A percentile compares a stretch with the other conserved stretches of the same genome.
phyloP scores from a whole-genome alignment of 257 asterid species.

The Solanum lignicaule region DNA sequence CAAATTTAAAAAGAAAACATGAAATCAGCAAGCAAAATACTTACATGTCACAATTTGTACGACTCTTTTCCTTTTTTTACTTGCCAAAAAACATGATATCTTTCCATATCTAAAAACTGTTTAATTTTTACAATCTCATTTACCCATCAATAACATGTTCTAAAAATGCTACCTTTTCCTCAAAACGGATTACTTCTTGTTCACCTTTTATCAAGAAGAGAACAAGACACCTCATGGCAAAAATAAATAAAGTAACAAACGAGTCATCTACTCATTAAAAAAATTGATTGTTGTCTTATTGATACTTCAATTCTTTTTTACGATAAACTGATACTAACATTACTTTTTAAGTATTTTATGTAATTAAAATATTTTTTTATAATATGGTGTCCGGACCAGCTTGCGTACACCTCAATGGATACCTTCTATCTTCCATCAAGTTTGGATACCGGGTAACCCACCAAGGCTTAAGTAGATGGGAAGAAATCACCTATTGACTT shows the following conservation, averaged over 20 bases:
- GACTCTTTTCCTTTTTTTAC: not conserved
- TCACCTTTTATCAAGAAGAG: not conserved
- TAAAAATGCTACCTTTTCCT: not conserved
- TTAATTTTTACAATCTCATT: not conserved
- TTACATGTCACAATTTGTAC: not conserved
- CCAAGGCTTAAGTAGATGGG: not conserved
- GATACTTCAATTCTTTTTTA: not conserved
- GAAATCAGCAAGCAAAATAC: not conserved
- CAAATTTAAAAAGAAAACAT: not conserved
- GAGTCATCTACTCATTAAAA: not conserved
- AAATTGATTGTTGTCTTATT: not conserved
- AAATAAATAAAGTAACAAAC: not conserved
- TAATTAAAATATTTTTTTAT: not conserved
- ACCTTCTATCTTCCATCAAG: not conserved
- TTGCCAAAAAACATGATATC: not conserved
- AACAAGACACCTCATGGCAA: not conserved
- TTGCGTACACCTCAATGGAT: not conserved
- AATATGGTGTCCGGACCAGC: not conserved
- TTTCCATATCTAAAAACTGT: not conserved
- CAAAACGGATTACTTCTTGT: not conserved
- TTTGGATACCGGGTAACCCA: not conserved
- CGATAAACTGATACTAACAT: not conserved
- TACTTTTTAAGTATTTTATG: not conserved
- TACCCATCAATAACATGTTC: not conserved
- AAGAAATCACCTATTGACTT: not conserved